These are phyloP conservation scores for Xylariaceae sp. DNA, from an alignment of 2,329 filamentous ascomycete genomes.

Conservation along the genomic window DNA sequence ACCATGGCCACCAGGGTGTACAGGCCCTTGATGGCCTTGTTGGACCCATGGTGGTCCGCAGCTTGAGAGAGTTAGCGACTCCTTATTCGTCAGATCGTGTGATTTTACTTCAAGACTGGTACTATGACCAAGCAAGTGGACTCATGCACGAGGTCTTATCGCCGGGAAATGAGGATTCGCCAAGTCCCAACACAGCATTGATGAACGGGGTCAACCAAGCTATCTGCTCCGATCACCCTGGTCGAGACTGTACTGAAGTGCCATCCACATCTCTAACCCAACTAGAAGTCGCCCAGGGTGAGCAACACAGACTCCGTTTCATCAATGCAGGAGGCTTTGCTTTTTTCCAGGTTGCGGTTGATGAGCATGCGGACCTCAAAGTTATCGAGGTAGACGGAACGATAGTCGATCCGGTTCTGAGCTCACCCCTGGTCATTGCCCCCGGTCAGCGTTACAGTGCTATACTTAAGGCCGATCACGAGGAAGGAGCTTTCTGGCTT, in stretches of 20 bases:
- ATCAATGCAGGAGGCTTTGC: conserved; percentile 69
- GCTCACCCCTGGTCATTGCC: conserved; percentile 60
- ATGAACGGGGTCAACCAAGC: conserved; percentile 42
- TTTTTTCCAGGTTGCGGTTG: conserved; percentile 67
- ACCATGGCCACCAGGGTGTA: conserved; percentile 50
- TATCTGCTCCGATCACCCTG: conserved; percentile 36
- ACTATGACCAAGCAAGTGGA: conserved; percentile 50
- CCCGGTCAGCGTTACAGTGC: conserved; percentile 70
- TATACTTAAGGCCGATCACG: conserved; percentile 57
- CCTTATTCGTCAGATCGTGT: conserved; percentile 57
- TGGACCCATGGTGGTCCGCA: conserved; percentile 60
- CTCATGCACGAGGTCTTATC: conserved; percentile 36
- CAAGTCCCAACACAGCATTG: conserved; percentile 43
- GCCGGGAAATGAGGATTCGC: conserved; percentile 39
- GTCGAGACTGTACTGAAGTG: conserved; percentile 42
- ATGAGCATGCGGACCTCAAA: conserved; percentile 51
- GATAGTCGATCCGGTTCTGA: conserved; percentile 55
- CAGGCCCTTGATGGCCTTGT: conserved; percentile 66
- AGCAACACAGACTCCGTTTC: conserved; percentile 62
- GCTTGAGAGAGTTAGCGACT: conserved; percentile 49
- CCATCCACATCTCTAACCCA: conserved; percentile 34
- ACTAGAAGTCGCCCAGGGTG: conserved; percentile 47
- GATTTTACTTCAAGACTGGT: conserved; percentile 67
- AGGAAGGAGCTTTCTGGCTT: conserved; percentile 57
- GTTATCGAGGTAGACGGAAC: conserved; percentile 70